Conservation (phyloP, 73 alveolate genomes). For the Paramecium sexaurelia region DNA sequence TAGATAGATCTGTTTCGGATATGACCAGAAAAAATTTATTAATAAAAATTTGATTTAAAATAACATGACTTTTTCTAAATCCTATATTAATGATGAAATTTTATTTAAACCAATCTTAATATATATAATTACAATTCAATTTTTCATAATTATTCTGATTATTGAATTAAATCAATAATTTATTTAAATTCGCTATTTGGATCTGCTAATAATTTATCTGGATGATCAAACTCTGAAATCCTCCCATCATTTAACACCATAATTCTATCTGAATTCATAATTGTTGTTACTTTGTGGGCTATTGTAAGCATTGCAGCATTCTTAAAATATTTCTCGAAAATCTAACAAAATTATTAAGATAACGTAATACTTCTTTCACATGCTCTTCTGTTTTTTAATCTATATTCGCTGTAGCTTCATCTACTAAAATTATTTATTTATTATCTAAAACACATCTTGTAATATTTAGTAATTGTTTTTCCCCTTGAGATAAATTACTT, state of each 20-base stretch:
- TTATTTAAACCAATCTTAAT: too few relatives aligned
- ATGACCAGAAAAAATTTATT: background rate
- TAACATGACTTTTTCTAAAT: too few relatives aligned
- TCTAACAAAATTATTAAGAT: background rate
- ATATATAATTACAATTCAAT: too few relatives aligned
- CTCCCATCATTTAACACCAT: conserved; percentile 65
- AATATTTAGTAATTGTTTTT: conserved; percentile 71
- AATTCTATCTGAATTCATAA: conserved; percentile 47
- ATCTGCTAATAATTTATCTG: conserved; percentile 9
- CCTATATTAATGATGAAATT: too few relatives aligned
- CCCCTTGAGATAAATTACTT: conserved; percentile 65
- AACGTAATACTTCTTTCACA: conserved; percentile 13
- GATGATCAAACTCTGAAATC: conserved; percentile 63
- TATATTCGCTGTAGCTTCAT: conserved; percentile 76
- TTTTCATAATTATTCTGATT: background rate
- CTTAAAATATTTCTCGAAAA: background rate
- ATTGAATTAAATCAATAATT: background rate
- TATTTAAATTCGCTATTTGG: conserved; percentile 14
- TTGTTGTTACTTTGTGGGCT: conserved; percentile 58
- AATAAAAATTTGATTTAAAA: too few relatives aligned
- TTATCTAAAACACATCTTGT: conserved; percentile 67
- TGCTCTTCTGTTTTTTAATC: conserved; percentile 75
- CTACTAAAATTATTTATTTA: conserved; percentile 67
- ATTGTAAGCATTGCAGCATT: background rate
- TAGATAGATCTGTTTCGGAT: background rate